A percentile compares a stretch with the other conserved stretches of the same genome.
Evolutionary conservation across 768 basidiomycete species (phyloP).

Genomic region (Coprinellus micaceus): DNA sequence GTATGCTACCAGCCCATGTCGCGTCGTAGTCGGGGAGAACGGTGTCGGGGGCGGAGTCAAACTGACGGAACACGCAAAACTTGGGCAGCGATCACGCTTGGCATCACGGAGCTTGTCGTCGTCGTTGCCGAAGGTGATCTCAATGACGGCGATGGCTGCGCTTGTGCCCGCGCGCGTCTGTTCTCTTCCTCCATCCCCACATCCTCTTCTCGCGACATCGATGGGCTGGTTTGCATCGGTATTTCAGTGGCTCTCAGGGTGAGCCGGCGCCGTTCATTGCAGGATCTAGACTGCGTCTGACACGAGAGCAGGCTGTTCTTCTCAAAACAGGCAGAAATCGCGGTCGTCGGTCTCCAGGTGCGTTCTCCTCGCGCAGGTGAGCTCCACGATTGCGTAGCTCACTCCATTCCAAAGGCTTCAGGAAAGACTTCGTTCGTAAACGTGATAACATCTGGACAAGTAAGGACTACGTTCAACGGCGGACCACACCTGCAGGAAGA

Average conservation of each 20-base stretch:
- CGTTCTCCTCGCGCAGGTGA: too few relatives aligned
- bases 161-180: background rate
- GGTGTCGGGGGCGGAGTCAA: too few relatives aligned
- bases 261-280: conserved; percentile 4
- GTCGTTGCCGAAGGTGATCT: too few relatives aligned
- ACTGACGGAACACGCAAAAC: too few relatives aligned
- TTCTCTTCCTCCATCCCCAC: background rate
- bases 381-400: too few relatives aligned
- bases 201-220: background rate
- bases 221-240: conserved; percentile 36
- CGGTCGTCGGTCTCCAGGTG: conserved; percentile 89
- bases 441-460: conserved; percentile 84
- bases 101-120: too few relatives aligned
- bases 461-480: too few relatives aligned
- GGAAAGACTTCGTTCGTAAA: conserved; percentile 96
- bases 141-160: background rate
- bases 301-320: conserved; percentile 64
- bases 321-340: conserved; percentile 81
- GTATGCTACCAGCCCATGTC: too few relatives aligned
- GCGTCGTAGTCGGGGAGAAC: too few relatives aligned
- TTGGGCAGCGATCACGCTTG: too few relatives aligned
- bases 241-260: conserved; percentile 47
- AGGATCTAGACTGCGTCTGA: background rate
- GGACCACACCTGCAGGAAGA: too few relatives aligned
- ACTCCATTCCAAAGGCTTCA: too few relatives aligned